A percentile compares a stretch with the other conserved stretches of the same genome.
phyloP scores from a whole-genome alignment of 73 alveolate genomes.

The Paraurostyla sp. region DNA sequence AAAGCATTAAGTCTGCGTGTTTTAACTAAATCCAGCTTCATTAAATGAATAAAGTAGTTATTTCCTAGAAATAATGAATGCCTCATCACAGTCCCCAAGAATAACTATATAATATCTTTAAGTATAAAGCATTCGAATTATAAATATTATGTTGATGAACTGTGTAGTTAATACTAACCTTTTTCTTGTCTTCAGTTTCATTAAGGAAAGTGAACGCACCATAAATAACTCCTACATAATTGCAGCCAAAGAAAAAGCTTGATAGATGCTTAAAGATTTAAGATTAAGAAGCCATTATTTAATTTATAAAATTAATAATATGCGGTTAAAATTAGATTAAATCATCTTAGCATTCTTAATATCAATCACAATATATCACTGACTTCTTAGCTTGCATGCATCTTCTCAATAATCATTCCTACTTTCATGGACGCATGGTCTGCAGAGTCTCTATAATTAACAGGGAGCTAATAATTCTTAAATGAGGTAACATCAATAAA shows the following conservation, averaged over 20 bases:
- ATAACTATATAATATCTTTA: not conserved
- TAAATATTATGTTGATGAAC: not conserved
- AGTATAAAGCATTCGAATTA: no score
- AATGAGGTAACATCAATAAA: not conserved
- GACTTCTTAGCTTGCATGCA: not conserved
- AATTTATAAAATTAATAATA: not conserved
- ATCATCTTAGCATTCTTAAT: not conserved
- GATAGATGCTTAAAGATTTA: not conserved
- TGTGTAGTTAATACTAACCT: not conserved
- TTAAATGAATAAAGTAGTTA: slow-evolving; percentile 1
- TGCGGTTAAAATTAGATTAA: not conserved
- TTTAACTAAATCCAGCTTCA: not conserved
- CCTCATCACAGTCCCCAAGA: not conserved
- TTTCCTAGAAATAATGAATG: slow-evolving; percentile 18
- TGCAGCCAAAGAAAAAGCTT: slow-evolving; percentile 42
- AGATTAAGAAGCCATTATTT: not conserved
- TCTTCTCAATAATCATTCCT: not conserved
- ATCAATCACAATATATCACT: not conserved
- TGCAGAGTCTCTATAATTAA: not conserved
- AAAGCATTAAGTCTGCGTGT: not conserved
- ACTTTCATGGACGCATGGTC: not conserved
- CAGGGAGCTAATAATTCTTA: slow-evolving; percentile 19
- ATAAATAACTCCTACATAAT: slow-evolving; percentile 40
- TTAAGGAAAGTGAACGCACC: slow-evolving; percentile 51
- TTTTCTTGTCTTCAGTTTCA: slow-evolving; percentile 4